These are phyloP conservation scores for Trichomonascaceae sp. DNA, from an alignment of 1,139 yeast species.

Conservation along the genomic window DNA sequence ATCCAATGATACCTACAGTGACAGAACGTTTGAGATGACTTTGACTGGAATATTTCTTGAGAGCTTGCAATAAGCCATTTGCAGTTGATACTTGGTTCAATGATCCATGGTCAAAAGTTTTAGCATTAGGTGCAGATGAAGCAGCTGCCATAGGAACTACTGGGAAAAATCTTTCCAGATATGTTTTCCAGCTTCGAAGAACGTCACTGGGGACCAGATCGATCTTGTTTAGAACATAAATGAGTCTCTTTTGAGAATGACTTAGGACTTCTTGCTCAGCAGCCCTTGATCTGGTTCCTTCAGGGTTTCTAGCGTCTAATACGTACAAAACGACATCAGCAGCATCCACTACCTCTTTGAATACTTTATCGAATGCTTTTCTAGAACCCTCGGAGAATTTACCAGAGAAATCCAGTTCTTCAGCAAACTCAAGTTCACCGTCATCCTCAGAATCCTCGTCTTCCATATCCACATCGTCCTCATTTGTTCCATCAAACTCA, in stretches of 20 bases:
- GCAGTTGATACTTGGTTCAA: constrained; percentile 71
- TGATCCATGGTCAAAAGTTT: constrained; percentile 65
- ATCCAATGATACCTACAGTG: constrained; percentile 92
- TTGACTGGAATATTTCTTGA: constrained; percentile 79
- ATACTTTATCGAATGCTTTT: constrained; percentile 58
- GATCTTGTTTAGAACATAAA: constrained; percentile 81
- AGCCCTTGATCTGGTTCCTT: constrained; percentile 83
- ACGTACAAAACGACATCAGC: constrained; percentile 89
- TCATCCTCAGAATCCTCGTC: constrained; percentile 34
- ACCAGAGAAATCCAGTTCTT: constrained; percentile 30
- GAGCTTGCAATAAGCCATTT: constrained; percentile 64
- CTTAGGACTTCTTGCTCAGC: constrained; percentile 87
- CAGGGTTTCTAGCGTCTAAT: constrained; percentile 96
- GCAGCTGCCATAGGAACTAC: constrained; percentile 72
- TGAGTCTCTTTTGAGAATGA: constrained; percentile 74
- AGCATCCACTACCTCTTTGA: constrained; percentile 85
- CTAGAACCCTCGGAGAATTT: constrained; percentile 44
- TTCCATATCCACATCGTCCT: constrained; percentile 29
- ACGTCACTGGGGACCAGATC: constrained; percentile 86
- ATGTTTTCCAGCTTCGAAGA: constrained; percentile 76
- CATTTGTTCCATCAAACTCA: constrained; percentile 50
- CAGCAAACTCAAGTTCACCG: constrained; percentile 35
- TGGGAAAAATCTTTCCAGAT: constrained; percentile 78
- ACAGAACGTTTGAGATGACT: constrained; percentile 86
- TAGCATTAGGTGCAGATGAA: constrained; percentile 50